Evolutionary conservation across 2,329 filamentous ascomycete species (phyloP), one percentile per base, ranked within the genome.

Genomic region (Didymella pomorum): DNA sequence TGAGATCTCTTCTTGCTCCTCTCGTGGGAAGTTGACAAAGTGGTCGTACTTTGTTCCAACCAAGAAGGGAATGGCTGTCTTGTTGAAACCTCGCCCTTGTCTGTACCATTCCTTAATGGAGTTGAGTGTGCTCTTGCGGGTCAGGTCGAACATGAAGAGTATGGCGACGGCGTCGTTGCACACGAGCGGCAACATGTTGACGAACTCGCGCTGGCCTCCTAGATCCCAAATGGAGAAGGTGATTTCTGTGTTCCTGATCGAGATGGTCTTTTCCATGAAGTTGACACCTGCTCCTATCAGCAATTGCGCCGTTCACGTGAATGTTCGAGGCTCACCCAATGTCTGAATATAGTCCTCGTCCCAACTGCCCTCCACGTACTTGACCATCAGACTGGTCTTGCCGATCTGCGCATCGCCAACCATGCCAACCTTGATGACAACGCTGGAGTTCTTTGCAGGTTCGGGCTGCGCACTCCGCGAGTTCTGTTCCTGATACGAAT

Each of bases 261-360:
- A 96, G 75, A 99, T 99, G 33, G 95, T 99, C 85, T 99, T 99
- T 79, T 99, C 95, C 95, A 99, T 99, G 80, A 99, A 99, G 79
- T 99, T 99, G 79, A 99, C 95, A 67, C 95, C 87, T 89, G 68
- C n/a, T 12, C 14, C 23, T 28, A 66, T 72, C 26, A 73, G 67
- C 56, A 44, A n/a, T 23, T 41, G 48, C 41, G 28, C 44, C 18
- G 9, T 6, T 9, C 18, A 14, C 16, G 10, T 33, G 18, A 18
- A 21, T 29, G 1, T 2, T 44, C 42, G 35, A 10, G 28, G 66
- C 82, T 62, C 79, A 89, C 87, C 95, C 43, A 99, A 82, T 21
- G 95, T 99, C 80, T 99, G 95, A 73, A 99, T 99, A 79, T 99
- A 99, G 78, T 99, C 95, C 80, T 99, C 95, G 78, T 99, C 95